These are phyloP conservation scores for Nicotiana noctiflora DNA, from an alignment of 257 asterid genomes.

Conservation along the genomic window DNA sequence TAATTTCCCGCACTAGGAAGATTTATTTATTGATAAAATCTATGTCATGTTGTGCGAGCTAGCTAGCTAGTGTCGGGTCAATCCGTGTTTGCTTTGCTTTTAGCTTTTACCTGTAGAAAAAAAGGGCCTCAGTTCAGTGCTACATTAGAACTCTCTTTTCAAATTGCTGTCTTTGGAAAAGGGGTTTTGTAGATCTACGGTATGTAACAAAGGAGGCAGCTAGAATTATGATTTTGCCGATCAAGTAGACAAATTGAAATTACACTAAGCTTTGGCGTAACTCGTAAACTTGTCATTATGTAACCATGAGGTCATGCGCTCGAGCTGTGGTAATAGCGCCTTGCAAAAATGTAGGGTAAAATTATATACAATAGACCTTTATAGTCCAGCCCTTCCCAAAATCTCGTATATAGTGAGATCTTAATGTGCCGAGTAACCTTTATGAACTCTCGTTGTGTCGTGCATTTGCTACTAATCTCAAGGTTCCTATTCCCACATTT, in stretches of 20 bases:
- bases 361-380: too few relatives aligned
- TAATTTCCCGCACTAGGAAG: neutral
- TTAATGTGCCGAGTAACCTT: too few relatives aligned
- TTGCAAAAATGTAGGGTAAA: too few relatives aligned
- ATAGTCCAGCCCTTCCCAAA: too few relatives aligned
- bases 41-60: neutral
- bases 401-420: too few relatives aligned
- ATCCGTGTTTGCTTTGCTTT: neutral
- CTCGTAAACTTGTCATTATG: too few relatives aligned
- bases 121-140: neutral
- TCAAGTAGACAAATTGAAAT: neutral
- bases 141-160: neutral
- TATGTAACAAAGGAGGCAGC: slow-evolving; percentile 1
- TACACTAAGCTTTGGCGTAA: neutral
- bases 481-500: neutral
- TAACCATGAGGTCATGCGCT: too few relatives aligned
- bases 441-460: neutral
- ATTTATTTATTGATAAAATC: neutral
- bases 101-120: neutral
- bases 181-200: neutral
- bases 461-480: neutral
- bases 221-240: neutral
- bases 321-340: too few relatives aligned
- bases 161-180: neutral
- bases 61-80: neutral